These are phyloP conservation scores for Macrophomina phaseolina DNA, from an alignment of 2,329 filamentous ascomycete species.

Conservation along the genomic window DNA sequence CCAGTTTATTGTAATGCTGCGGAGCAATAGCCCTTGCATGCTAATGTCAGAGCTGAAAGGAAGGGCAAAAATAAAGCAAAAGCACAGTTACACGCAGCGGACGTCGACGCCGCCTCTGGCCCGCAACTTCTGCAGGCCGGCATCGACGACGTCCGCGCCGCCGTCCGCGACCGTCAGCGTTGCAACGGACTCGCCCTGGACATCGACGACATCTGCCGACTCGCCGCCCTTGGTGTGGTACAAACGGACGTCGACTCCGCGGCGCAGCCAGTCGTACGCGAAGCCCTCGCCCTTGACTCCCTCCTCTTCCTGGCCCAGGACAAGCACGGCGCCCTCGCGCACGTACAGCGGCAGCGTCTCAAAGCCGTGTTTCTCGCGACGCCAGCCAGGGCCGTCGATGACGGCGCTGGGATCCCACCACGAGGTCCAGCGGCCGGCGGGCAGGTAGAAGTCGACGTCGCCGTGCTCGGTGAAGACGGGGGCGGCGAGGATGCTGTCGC, in stretches of 20 bases:
- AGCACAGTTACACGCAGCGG: slow-evolving; percentile 7
- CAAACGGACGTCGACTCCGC: slow-evolving; percentile 45
- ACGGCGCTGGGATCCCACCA: slow-evolving; percentile 53
- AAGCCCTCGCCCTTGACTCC: slow-evolving; percentile 40
- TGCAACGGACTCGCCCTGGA: slow-evolving; percentile 39
- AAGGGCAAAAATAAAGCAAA: neutral
- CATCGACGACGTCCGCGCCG: neutral
- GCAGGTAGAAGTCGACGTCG: slow-evolving; percentile 70
- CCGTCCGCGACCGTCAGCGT: slow-evolving; percentile 40
- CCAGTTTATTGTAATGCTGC: neutral
- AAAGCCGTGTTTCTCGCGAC: slow-evolving; percentile 49
- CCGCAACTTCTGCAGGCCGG: slow-evolving; percentile 4
- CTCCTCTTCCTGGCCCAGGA: slow-evolving; percentile 47
- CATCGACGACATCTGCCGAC: slow-evolving; percentile 43
- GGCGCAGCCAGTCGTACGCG: slow-evolving; percentile 48
- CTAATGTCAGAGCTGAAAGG: slow-evolving; percentile 16
- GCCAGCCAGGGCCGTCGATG: slow-evolving; percentile 51
- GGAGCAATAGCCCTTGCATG: slow-evolving; percentile 11
- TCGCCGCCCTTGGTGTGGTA: slow-evolving; percentile 45
- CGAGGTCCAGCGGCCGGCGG: slow-evolving; percentile 57
- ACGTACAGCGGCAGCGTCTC: slow-evolving; percentile 49
- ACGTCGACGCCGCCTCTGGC: neutral
- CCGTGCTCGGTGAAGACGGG: slow-evolving; percentile 69
- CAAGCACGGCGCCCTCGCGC: slow-evolving; percentile 47
- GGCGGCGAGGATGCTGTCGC: slow-evolving; percentile 66